These are phyloP conservation scores for Phytophthora foliorum DNA, from an alignment of 352 stramenopile species.

Conservation along the genomic window DNA sequence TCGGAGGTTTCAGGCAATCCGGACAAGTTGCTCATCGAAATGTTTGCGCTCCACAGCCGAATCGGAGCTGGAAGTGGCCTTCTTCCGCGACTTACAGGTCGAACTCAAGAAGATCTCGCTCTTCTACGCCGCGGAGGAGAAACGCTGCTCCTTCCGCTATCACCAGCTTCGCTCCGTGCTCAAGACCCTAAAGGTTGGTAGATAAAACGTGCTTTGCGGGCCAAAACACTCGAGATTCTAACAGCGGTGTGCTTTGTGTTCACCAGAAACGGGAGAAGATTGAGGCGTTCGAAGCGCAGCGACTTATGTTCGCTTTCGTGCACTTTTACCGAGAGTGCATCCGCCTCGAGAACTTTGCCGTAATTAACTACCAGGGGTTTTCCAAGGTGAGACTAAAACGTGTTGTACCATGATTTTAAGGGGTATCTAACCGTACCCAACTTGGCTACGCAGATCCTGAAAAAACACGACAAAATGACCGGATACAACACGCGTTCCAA, in stretches of 20 bases:
- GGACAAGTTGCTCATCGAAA: not conserved
- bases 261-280: conserved; percentile 51
- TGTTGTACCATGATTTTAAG: not conserved
- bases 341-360: conserved; percentile 83
- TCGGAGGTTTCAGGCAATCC: not conserved
- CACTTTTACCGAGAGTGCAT: conserved; percentile 88
- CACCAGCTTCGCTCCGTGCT: conserved; percentile 78
- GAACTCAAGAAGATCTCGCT: conserved; percentile 87
- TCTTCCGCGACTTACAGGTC: conserved; percentile 78
- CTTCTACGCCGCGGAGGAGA: conserved; percentile 83
- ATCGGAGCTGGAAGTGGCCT: conserved; percentile 76
- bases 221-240: not conserved
- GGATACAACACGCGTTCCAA: conserved; percentile 88
- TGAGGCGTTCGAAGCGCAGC: conserved; percentile 64
- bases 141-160: conserved; percentile 74
- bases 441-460: conserved; percentile 61
- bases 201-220: not conserved
- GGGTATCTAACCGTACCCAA: conserved; percentile 10
- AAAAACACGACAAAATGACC: conserved; percentile 90
- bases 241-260: not conserved
- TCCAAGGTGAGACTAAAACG: conserved; percentile 61
- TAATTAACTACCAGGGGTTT: conserved; percentile 90
- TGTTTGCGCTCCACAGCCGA: conserved; percentile 48
- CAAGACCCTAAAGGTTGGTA: conserved; percentile 66
- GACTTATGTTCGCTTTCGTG: conserved; percentile 86